A percentile compares a stretch with the other conserved stretches of the same genome.
Evolutionary conservation across 371 early-diverging fungal genomes (phyloP).

Genomic region (Mucor lusitanicus): DNA sequence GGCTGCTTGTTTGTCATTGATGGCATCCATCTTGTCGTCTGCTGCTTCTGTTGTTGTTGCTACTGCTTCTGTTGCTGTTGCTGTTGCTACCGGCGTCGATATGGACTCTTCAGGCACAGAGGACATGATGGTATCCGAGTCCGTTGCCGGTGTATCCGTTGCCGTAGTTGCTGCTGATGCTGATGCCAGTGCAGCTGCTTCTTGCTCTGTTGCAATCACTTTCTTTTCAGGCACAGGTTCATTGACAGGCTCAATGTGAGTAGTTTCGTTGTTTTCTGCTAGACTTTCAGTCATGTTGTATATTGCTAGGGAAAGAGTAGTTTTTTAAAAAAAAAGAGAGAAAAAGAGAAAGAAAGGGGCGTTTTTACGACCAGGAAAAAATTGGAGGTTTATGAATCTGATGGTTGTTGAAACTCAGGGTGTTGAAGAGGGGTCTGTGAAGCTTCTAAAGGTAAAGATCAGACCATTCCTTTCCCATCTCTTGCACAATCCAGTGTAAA

Average conservation of each 20-base stretch:
- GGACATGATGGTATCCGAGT: neutral
- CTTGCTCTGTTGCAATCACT: neutral
- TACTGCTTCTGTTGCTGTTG: neutral
- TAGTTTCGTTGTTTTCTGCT: neutral
- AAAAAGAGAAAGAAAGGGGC: neutral
- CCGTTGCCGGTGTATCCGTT: neutral
- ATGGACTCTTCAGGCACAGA: neutral
- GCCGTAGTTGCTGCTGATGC: neutral
- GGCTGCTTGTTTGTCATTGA: neutral
- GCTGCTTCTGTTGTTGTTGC: neutral
- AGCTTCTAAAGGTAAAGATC: too few relatives aligned
- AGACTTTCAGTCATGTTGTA: neutral
- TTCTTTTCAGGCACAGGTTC: neutral
- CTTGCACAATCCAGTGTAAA: too few relatives aligned
- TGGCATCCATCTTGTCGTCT: neutral
- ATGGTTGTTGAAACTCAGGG: too few relatives aligned
- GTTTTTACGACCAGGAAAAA: neutral
- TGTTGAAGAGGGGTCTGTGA: too few relatives aligned
- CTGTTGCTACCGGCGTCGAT: neutral
- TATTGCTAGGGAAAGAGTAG: neutral
- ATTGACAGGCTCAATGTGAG: neutral
- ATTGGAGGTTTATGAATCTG: neutral
- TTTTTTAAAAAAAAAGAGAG: neutral
- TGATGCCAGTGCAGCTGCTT: neutral
- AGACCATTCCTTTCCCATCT: too few relatives aligned